Evolutionary conservation across 371 early-diverging fungal species (phyloP), one percentile per base, ranked within the genome.

Genomic region (Mortierella sp.): DNA sequence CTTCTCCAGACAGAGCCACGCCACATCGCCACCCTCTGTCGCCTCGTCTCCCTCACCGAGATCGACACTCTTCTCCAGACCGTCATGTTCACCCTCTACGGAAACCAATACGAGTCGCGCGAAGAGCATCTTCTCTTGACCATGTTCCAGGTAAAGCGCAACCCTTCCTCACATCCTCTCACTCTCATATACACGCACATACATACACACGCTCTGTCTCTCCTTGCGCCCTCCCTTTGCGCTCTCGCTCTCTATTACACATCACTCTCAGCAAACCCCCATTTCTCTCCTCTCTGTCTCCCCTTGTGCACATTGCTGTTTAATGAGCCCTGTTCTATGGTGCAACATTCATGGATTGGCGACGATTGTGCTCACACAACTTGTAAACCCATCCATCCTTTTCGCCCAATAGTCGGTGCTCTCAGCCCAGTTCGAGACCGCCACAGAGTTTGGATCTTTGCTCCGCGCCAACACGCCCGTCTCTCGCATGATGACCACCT

Each of bases 401-500:
- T 21, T n/a, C 34, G 43, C 16, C 44, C 5, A 37, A 21, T 70
- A 95, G 95, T 95, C 94, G 54, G 97, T 97, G 28, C 88, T 98
- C 53, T 93, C 96, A 4, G 94, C 95, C 8, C 97, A 98, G 87
- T 97, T 98, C 84, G 97, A 97, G 77, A 91, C 94, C 21, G 93
- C 97, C 0, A 93, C 94, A 10, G 97, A 97, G 78, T 97, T 97
- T 77, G 94, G 95, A 54, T 95, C 94, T 24, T 89, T 98, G 24
- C 89, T 98, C 76, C 95, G 98, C 37, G 97, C 98, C 67, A 98
- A 98, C 87, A 98, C 98, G 10, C 98, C 98, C 1, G 97, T 97
- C 6, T 97, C 98, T 5, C 94, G 98, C 43, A 97, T 98, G 97
- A 95, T 98, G 95, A 98, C 97, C 46, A 97, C 98, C 4, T 98